These are phyloP conservation scores for Rhizopus sp. DNA, from an alignment of 371 early-diverging fungal genomes.

Conservation along the genomic window DNA sequence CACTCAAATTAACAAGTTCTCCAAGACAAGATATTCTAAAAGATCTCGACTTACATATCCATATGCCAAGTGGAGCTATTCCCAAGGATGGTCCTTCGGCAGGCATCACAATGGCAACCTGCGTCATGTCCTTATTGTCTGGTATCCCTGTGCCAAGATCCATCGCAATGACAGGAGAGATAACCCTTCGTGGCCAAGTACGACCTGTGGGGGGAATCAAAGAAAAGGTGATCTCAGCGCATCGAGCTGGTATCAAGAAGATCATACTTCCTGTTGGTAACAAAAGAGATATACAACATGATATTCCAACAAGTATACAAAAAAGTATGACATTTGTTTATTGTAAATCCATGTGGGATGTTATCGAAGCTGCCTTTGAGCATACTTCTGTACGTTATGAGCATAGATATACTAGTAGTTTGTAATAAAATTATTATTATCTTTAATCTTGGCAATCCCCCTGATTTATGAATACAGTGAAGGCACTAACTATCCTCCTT, in stretches of 20 bases:
- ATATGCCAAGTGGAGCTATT: conserved; percentile 81
- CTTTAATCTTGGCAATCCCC: background rate
- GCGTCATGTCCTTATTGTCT: conserved; percentile 75
- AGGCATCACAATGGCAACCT: conserved; percentile 72
- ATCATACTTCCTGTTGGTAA: conserved; percentile 60
- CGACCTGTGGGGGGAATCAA: conserved; percentile 88
- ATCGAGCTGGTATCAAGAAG: conserved; percentile 69
- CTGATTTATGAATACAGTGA: no score
- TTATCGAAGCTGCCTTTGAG: conserved; percentile 61
- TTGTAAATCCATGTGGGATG: conserved; percentile 68
- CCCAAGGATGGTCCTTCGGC: conserved; percentile 88
- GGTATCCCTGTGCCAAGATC: conserved; percentile 53
- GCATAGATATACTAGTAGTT: conserved; percentile 20
- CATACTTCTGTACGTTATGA: conserved; percentile 11
- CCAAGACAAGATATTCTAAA: conserved; percentile 45
- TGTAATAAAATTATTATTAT: conserved; percentile 19
- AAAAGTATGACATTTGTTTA: conserved; percentile 68
- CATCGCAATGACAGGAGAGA: conserved; percentile 88
- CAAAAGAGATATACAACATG: conserved; percentile 56
- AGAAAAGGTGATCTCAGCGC: conserved; percentile 86
- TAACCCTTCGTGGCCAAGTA: conserved; percentile 81
- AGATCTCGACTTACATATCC: conserved; percentile 77
- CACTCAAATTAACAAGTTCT: conserved; percentile 55
- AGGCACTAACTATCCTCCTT: no score
- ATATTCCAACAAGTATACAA: conserved; percentile 63